A percentile compares a stretch with the other conserved stretches of the same genome.
phyloP scores from a whole-genome alignment of 805 yeast genomes.

The Barnettozyma pratensis region DNA sequence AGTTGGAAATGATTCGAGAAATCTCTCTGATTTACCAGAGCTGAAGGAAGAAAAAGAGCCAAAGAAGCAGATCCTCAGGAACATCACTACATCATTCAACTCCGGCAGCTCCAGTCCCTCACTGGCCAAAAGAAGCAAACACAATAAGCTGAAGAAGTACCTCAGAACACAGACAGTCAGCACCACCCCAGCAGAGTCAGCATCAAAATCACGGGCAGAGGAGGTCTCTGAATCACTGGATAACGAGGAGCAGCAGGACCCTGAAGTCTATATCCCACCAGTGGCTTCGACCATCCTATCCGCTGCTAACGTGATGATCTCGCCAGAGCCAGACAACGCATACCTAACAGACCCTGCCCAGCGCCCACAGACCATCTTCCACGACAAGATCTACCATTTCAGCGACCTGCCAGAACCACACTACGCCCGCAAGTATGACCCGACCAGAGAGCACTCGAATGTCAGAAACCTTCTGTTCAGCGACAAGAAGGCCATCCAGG shows the following conservation, averaged over 20 bases:
- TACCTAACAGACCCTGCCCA: slow-evolving; percentile 63
- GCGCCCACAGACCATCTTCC: slow-evolving; percentile 67
- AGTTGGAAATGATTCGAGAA: background rate
- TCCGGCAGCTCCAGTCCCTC: background rate
- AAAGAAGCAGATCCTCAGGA: slow-evolving; percentile 8
- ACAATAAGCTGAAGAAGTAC: slow-evolving; percentile 17
- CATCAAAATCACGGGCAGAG: background rate
- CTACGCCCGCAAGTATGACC: slow-evolving; percentile 23
- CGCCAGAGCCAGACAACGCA: slow-evolving; percentile 70
- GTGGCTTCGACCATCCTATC: slow-evolving; percentile 74
- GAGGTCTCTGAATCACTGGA: background rate
- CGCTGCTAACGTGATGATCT: slow-evolving; percentile 69
- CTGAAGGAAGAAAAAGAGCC: background rate
- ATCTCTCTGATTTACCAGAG: background rate
- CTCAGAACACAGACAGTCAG: slow-evolving; percentile 18
- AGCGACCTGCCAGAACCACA: slow-evolving; percentile 58
- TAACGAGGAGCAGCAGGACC: slow-evolving; percentile 12
- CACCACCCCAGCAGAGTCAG: background rate
- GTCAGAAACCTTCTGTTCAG: slow-evolving; percentile 1
- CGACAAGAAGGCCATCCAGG: slow-evolving; percentile 33
- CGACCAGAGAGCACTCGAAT: background rate
- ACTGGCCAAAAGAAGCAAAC: slow-evolving; percentile 4
- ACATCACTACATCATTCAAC: slow-evolving; percentile 3
- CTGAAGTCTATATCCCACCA: slow-evolving; percentile 46
- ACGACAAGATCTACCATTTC: slow-evolving; percentile 71